phyloP scores from a whole-genome alignment of 2,329 filamentous ascomycete species.

The Fusarium sp. region DNA sequence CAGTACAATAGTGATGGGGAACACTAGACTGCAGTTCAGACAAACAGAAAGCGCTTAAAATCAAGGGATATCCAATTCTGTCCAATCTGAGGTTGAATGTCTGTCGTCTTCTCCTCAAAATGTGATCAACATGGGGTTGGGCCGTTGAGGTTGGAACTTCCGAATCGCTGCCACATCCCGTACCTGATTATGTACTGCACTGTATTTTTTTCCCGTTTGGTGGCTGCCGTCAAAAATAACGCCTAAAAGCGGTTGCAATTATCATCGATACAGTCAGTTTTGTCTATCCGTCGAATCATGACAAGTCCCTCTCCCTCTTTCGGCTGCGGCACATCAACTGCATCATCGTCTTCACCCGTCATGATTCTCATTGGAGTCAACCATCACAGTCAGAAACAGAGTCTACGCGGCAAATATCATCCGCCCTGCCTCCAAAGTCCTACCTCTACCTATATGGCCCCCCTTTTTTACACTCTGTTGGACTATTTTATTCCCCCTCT shows the following conservation, averaged over 20 bases:
- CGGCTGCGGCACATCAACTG: conserved; percentile 11
- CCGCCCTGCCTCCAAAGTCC: background rate
- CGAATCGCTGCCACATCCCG: conserved; percentile 30
- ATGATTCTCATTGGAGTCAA: conserved; percentile 14
- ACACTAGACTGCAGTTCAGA: background rate
- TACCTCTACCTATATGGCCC: background rate
- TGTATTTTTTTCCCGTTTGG: background rate
- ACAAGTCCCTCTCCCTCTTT: conserved; percentile 7
- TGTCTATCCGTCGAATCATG: conserved; percentile 1
- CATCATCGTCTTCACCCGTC: conserved; percentile 22
- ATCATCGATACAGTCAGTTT: conserved; percentile 14
- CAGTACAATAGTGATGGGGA: background rate
- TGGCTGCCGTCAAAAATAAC: conserved; percentile 13
- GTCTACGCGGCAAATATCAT: background rate
- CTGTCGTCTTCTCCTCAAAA: conserved; percentile 3
- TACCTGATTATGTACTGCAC: background rate
- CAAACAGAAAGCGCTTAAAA: conserved; percentile 16
- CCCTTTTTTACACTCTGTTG: conserved; percentile 16
- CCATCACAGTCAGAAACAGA: conserved; percentile 26
- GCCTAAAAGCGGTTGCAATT: conserved; percentile 27
- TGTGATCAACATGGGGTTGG: conserved; percentile 8
- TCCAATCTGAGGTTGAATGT: conserved; percentile 1
- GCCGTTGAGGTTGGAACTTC: background rate
- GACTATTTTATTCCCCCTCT: conserved; percentile 26
- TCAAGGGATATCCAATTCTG: background rate